Evolutionary conservation across 2,329 filamentous ascomycete species (phyloP), one percentile per base, ranked within the genome.

Genomic region (Colletotrichum aenigma): DNA sequence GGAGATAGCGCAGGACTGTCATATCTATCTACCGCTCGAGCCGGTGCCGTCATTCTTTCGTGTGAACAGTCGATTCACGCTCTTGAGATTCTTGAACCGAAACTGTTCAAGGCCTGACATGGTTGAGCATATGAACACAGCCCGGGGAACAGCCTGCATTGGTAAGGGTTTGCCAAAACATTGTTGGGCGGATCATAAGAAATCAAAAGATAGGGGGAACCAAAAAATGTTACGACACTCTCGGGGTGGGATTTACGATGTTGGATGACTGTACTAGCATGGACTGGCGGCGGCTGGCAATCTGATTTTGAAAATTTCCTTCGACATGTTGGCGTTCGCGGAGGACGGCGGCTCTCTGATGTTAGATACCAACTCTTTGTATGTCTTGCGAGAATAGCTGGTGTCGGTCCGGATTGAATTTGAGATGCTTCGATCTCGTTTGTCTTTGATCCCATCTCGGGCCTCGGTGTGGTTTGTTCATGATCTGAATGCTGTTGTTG

Each of bases 11-110:
- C 95, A 1, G 96, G 98, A 83, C 93, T 98, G 85, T 96, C 94
- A 74, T 98, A 98, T 83, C 87, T 98, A 77, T 97, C 94, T 76
- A 98, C 96, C 0, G 96, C 95, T 6, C 91, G 94, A 56, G 95
- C 96, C 1, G 96, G 96, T 2, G 96, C 95, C 7, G 96, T 98
- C 12, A 96, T 98, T 81, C 91, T 98, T 52, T 91, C 93, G 6
- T 91, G 93, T 77, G 91, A 94, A 79, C 94, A 96, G 81, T 88
- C 96, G 60, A 87, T 89, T n/a, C 91, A 91, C 73, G 96, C 95
- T 0, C 87, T 98, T 79, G 90, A 91, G 62, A 95, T 95, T 7
- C 84, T 98, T 81, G 87, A 85, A 75, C 88, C 88, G 4, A 81
- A 91, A 56, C 82, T 92, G 30, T 83, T 82, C 66, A 85, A 86